Base-by-base conservation (phyloP, 2,329 filamentous ascomycete genomes). In the Ascomycota sp. region DNA sequence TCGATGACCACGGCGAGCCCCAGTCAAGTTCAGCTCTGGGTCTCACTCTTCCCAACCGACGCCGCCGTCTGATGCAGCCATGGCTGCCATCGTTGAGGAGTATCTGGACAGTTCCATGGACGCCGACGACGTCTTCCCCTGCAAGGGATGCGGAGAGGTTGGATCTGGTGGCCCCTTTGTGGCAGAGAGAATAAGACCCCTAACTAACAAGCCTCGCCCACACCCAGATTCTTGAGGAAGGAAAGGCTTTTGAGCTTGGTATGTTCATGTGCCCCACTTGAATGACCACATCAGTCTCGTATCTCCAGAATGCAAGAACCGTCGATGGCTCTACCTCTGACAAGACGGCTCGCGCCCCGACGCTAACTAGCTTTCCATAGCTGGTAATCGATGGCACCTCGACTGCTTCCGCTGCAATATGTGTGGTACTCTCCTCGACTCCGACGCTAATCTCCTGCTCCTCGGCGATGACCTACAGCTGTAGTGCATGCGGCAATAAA, bases 391-490 rank as follows among this genome's bases (percentile, higher is more conserved):
- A 66, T 95, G 86, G 89, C 89, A 98, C 63, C 80, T 98, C 47
- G 80, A 94, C 59, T 98, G 89, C 62, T 98, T 98, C 59, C 78
- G 85, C 50, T 95, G 86, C 65, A 89, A 93, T 53, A 91, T 80
- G 32, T 98, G 86, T 63, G 72, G 74, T 46, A 94, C 85, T 35
- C 73, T 94, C 33, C 82, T 98, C 56, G 89, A 98, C 59, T 95
- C 89, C 36, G 86, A 98, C 50, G 89, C 89, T 43, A 95, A 95
- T 55, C 75, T 98, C 29, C 74, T 98, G 30, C 76, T 98, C 19
- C 79, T 98, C 38, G 89, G 89, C 50, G 89, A 98, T 57, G 89
- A 95, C 89, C 31, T 98, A 98, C 54, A 94, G 85, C 63, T 98
- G 89, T 62, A 93, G 75, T 53, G 85, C 85, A 31, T 98, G 89